Evolutionary conservation across 1,139 yeast genomes (phyloP).

Genomic region (Saccharomyces uvarum): DNA sequence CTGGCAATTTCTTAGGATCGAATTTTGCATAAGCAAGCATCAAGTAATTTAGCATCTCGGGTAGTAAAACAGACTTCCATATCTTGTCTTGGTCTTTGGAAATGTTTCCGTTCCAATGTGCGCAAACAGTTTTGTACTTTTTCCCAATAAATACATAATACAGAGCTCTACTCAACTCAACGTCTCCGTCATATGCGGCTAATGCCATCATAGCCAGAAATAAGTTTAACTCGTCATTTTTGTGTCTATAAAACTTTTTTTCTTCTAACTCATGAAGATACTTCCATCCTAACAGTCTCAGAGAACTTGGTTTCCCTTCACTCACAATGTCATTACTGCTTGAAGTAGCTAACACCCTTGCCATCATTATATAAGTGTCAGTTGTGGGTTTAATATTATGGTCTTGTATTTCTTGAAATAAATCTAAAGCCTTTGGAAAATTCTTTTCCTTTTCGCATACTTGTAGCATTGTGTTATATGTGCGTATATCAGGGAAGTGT

Average conservation of each 20-base stretch:
- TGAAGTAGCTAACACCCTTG: constrained; percentile 65
- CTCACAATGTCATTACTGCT: constrained; percentile 41
- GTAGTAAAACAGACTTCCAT: constrained; percentile 32
- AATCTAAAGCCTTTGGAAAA: constrained; percentile 65
- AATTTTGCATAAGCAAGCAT: constrained; percentile 50
- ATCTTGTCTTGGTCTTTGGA: constrained; percentile 10
- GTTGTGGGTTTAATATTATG: constrained; percentile 38
- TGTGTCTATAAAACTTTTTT: constrained; percentile 7
- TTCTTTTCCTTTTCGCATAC: constrained; percentile 56
- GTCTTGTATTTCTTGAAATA: constrained; percentile 63
- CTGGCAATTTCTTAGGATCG: constrained; percentile 34
- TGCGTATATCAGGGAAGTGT: constrained; percentile 52
- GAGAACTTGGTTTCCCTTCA: constrained; percentile 27
- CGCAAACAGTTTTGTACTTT: constrained; percentile 24
- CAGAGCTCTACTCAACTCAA: constrained; percentile 64
- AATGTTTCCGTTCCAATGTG: not conserved
- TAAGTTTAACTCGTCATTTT: constrained; percentile 43
- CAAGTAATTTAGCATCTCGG: constrained; percentile 46
- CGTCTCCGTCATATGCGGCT: constrained; percentile 73
- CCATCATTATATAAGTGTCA: constrained; percentile 54
- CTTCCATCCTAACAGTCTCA: constrained; percentile 52
- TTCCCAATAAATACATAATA: constrained; percentile 48
- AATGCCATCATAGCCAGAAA: constrained; percentile 65
- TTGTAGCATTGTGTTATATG: constrained; percentile 65
- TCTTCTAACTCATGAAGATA: constrained; percentile 61